Percentiles rank a stretch among this genome's conserved stretches.
Conservation (phyloP, 371 early-diverging fungal genomes). For the Haplosporangium sp. region DNA sequence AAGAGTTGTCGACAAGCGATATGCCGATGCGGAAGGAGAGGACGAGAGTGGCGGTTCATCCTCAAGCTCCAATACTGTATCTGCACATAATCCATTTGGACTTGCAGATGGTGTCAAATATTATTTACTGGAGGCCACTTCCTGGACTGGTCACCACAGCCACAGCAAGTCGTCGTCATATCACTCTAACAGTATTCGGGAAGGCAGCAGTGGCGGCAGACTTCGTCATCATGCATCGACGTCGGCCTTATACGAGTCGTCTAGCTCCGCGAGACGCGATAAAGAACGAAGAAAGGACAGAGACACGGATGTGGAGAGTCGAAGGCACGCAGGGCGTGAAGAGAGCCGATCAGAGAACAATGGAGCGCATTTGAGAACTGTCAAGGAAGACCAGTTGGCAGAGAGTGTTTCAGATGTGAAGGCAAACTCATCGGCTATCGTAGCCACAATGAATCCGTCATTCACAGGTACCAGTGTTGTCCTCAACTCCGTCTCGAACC, state of each 20-base stretch:
- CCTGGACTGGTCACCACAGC: conserved; percentile 56
- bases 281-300: conserved; percentile 22
- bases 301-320: conserved; percentile 23
- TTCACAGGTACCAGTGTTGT: neutral
- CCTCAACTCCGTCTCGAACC: conserved; percentile 8
- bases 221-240: conserved; percentile 51
- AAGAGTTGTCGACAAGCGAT: conserved; percentile 57
- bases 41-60: conserved; percentile 5
- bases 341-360: conserved; percentile 5
- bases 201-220: conserved; percentile 26
- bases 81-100: conserved; percentile 72
- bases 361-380: conserved; percentile 8
- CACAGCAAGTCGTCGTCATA: conserved; percentile 48
- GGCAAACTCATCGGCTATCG: neutral
- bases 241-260: conserved; percentile 23
- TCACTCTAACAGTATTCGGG: conserved; percentile 26
- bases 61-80: conserved; percentile 33
- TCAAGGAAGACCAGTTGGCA: conserved; percentile 4
- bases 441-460: neutral
- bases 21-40: conserved; percentile 7
- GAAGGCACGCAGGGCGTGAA: conserved; percentile 19
- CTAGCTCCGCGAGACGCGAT: conserved; percentile 33
- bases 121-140: conserved; percentile 68
- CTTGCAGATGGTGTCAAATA: conserved; percentile 70
- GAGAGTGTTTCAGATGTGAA: neutral